These are phyloP conservation scores for Pterocarpus macrocarpus DNA, from an alignment of 306 rosid genomes.

Conservation along the genomic window DNA sequence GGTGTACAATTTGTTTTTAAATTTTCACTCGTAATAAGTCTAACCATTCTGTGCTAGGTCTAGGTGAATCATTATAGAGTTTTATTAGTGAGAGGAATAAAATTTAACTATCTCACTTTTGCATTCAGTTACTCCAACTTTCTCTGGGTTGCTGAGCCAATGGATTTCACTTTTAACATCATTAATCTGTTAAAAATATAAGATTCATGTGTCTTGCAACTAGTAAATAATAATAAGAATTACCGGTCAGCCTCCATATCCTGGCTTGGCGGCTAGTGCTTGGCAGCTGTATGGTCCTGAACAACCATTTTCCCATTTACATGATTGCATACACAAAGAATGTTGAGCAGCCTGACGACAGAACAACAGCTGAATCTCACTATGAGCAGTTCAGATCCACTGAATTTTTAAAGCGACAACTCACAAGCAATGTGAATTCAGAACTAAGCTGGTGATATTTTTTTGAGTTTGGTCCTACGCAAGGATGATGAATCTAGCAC, in stretches of 20 bases:
- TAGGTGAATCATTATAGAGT: not conserved
- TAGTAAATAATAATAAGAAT: not conserved
- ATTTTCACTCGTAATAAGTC: too few species aligned
- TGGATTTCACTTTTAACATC: constrained; percentile 24
- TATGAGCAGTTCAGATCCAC: constrained; percentile 48
- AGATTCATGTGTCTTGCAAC: not conserved
- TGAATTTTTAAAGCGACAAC: constrained; percentile 34
- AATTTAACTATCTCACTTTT: not conserved
- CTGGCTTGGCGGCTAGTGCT: constrained; percentile 57
- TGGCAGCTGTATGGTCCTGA: constrained; percentile 36
- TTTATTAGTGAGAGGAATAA: too few species aligned
- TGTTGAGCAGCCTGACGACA: constrained; percentile 51
- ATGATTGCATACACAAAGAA: constrained; percentile 52
- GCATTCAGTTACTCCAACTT: not conserved
- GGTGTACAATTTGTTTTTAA: too few species aligned
- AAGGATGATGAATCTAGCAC: constrained; percentile 41
- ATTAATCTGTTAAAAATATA: constrained; percentile 15
- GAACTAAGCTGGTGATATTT: constrained; percentile 10
- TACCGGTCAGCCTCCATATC: not conserved
- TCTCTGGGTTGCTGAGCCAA: constrained; percentile 6
- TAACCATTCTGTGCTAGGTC: too few species aligned
- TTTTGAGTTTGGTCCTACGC: constrained; percentile 39
- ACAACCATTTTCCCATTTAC: constrained; percentile 35
- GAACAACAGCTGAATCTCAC: constrained; percentile 44
- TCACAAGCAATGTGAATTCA: constrained; percentile 33